Evolutionary conservation across 768 basidiomycete species (phyloP).

Genomic region (Phanerochaete carnosa): DNA sequence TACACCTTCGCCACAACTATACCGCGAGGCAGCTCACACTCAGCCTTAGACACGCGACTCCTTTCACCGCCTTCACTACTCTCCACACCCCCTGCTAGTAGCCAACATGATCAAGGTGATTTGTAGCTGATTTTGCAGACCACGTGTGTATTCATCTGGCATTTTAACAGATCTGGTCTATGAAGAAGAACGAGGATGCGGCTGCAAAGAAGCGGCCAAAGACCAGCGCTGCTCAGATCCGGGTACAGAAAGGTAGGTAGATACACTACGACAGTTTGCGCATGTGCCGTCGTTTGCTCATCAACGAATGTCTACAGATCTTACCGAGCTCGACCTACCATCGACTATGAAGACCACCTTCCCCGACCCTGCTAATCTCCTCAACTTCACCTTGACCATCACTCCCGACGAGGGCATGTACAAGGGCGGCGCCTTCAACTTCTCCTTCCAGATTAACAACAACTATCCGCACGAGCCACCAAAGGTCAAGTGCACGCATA

Average conservation of each 20-base stretch:
- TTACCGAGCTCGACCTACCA: constrained; percentile 96
- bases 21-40: constrained; percentile 10
- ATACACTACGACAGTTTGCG: not conserved
- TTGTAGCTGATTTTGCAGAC: not conserved
- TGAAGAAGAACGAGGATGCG: constrained; percentile 99
- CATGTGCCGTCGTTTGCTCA: not conserved
- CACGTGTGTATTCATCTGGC: not conserved
- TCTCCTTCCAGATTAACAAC: constrained; percentile 94
- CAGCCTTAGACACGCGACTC: constrained; percentile 1
- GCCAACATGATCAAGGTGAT: constrained; percentile 44
- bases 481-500: constrained; percentile 97
- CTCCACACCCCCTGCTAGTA: constrained; percentile 4
- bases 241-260: constrained; percentile 93
- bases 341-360: constrained; percentile 95
- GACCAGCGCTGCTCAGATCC: constrained; percentile 96
- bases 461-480: constrained; percentile 99
- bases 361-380: constrained; percentile 88
- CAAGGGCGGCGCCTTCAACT: constrained; percentile 89
- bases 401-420: constrained; percentile 99
- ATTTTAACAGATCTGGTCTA: constrained; percentile 83
- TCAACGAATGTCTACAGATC: constrained; percentile 46
- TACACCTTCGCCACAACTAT: constrained; percentile 4
- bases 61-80: constrained; percentile 12
- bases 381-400: constrained; percentile 95
- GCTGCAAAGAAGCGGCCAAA: constrained; percentile 98